Base-by-base conservation (phyloP, 495 filamentous ascomycete genomes). In the Penicillium mononematosum region DNA sequence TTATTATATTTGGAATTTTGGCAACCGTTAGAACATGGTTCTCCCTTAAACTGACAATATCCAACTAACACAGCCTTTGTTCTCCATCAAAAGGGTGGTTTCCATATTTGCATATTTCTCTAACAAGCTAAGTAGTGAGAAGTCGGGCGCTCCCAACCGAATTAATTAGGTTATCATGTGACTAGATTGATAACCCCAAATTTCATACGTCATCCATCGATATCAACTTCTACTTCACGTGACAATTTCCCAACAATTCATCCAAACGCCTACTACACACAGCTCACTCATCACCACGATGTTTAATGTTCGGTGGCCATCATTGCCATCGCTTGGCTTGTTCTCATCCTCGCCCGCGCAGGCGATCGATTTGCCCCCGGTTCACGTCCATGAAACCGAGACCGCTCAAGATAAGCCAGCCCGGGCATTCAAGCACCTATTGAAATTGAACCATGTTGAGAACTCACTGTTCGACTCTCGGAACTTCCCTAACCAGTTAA, bases 401-500 rank as follows among this genome's bases (percentile, higher is more conserved):
- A 88, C 83, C 7, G 80, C 83, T 19, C 78, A 83, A 9, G 91
- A 92, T 56, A 95, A 91, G 71, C 76, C 88, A 29, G 84, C 88
- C 11, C 75, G 93, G 57, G 90, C 90, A 5, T 79, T 99, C 51
- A 96, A 94, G 70, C 91, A 98, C 69, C 78, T 98, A 14, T 66
- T 99, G 34, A 86, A 86, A 62, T 84, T 92, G 25, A 98, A 99
- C 70, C 95, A 99, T 77, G 85, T 86, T 34, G 96, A 95, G 63
- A 79, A 96, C 72, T 81, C 90, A 25, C 67, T 97, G 52, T 96
- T 88, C 66, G 70, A 94, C 65, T 64, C 88, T 47, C 78, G 90
- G 11, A 75, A 82, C 58, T 96, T 88, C 69, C 88, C 96, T 74
- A 98, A 97, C 65, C 92, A 98, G 72, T 74, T 85, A 49, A 83